Evolutionary conservation across 306 rosid genomes (phyloP).

Genomic region (Lathyrus oleraceus): DNA sequence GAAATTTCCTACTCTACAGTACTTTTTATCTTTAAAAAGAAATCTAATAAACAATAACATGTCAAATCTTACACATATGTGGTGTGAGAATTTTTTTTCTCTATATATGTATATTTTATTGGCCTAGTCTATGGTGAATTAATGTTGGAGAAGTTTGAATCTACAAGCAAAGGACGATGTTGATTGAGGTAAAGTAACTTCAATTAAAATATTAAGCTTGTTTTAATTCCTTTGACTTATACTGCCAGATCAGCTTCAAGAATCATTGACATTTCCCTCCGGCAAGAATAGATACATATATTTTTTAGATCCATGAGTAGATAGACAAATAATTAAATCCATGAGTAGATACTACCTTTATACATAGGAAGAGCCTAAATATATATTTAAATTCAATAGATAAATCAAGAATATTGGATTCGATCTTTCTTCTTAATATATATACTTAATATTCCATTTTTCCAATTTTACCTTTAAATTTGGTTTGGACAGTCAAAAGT

Average conservation of each 20-base stretch:
- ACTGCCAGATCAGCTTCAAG: not conserved
- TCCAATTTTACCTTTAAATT: too few species aligned
- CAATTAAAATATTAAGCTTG: slow-evolving; percentile 9
- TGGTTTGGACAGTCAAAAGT: too few species aligned
- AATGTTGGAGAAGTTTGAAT: slow-evolving; percentile 33
- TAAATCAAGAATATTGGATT: too few species aligned
- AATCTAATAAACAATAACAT: not conserved
- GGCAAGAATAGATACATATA: not conserved
- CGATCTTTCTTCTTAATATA: too few species aligned
- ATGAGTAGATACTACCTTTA: not conserved
- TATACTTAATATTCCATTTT: too few species aligned
- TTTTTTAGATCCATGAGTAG: not conserved
- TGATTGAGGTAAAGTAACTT: slow-evolving; percentile 1
- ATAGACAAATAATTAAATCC: not conserved
- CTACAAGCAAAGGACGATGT: slow-evolving; percentile 38
- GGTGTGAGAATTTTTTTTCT: not conserved
- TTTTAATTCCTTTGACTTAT: slow-evolving; percentile 12
- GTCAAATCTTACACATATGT: not conserved
- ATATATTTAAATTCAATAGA: not conserved
- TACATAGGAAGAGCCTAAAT: not conserved
- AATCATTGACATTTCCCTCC: slow-evolving; percentile 32
- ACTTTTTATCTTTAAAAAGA: too few species aligned
- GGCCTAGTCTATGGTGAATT: slow-evolving; percentile 18
- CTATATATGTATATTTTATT: slow-evolving; percentile 7
- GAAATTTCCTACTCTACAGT: too few species aligned